Evolutionary conservation across 768 basidiomycete genomes (phyloP).

Genomic region (Calocybe indica): DNA sequence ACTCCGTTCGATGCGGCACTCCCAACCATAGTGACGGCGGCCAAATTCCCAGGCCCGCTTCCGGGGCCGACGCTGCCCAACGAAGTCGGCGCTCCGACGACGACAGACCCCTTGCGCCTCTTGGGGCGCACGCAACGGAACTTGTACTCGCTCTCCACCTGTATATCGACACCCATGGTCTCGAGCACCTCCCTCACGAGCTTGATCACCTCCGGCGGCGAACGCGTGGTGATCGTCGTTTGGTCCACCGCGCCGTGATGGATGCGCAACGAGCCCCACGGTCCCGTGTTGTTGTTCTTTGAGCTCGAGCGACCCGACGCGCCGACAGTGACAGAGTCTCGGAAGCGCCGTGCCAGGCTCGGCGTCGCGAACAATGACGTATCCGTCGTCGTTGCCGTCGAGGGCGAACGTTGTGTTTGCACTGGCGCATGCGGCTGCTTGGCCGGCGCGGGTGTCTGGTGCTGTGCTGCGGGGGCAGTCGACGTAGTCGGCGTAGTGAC

Average conservation of each 20-base stretch:
- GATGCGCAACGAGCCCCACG: conserved; percentile 56
- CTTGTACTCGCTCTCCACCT: conserved; percentile 87
- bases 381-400: conserved; percentile 28
- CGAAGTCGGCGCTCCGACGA: conserved; percentile 34
- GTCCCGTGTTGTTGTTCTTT: not conserved
- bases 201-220: conserved; percentile 83
- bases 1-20: conserved; percentile 86
- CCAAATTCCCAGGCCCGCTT: conserved; percentile 35
- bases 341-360: conserved; percentile 41
- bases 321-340: conserved; percentile 44
- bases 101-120: conserved; percentile 51
- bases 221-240: conserved; percentile 76
- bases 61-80: conserved; percentile 32
- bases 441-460: conserved; percentile 14
- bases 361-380: conserved; percentile 35
- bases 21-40: conserved; percentile 73
- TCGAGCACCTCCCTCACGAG: conserved; percentile 77
- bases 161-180: conserved; percentile 87
- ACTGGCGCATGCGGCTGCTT: conserved; percentile 17
- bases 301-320: too few relatives aligned
- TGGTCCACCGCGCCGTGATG: conserved; percentile 94
- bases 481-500: conserved; percentile 31
- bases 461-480: not conserved
- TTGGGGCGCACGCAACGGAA: conserved; percentile 80
- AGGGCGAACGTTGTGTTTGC: conserved; percentile 39